A percentile compares a stretch with the other conserved stretches of the same genome.
phyloP scores from a whole-genome alignment of 768 basidiomycete species.

The Hemileccinum impolitum region DNA sequence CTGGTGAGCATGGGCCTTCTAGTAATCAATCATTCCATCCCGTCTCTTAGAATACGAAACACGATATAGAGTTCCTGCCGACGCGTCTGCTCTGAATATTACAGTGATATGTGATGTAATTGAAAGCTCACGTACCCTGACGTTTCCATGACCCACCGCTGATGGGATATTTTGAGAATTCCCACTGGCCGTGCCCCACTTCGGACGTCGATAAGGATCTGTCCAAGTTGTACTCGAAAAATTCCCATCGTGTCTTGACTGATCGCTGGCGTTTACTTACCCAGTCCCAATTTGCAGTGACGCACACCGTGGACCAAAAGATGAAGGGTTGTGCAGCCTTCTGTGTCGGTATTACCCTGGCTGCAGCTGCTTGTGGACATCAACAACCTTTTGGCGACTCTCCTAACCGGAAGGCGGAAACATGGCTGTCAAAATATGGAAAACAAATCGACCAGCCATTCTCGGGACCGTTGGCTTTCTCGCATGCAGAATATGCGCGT shows the following conservation, averaged over 20 bases:
- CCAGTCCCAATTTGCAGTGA: neutral
- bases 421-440: conserved; percentile 76
- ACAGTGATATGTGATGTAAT: too few species aligned
- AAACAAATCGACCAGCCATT: conserved; percentile 68
- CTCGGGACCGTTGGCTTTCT: conserved; percentile 80
- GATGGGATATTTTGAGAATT: neutral
- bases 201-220: too few species aligned
- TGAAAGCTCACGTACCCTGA: too few species aligned
- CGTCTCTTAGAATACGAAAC: too few species aligned
- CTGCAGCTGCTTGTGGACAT: neutral
- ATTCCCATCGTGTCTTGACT: too few species aligned
- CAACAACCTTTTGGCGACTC: conserved; percentile 15
- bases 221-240: too few species aligned
- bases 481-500: conserved; percentile 64
- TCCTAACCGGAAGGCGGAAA: conserved; percentile 21
- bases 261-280: neutral
- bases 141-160: too few species aligned
- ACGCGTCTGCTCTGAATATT: too few species aligned
- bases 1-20: too few species aligned
- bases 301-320: neutral
- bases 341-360: neutral
- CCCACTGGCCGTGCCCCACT: too few species aligned
- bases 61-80: too few species aligned
- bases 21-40: too few species aligned
- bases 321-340: conserved; percentile 16